Percentiles rank a stretch among this genome's conserved stretches.
Conservation (phyloP, 345 rosid species). For the Brassica rapa region DNA sequence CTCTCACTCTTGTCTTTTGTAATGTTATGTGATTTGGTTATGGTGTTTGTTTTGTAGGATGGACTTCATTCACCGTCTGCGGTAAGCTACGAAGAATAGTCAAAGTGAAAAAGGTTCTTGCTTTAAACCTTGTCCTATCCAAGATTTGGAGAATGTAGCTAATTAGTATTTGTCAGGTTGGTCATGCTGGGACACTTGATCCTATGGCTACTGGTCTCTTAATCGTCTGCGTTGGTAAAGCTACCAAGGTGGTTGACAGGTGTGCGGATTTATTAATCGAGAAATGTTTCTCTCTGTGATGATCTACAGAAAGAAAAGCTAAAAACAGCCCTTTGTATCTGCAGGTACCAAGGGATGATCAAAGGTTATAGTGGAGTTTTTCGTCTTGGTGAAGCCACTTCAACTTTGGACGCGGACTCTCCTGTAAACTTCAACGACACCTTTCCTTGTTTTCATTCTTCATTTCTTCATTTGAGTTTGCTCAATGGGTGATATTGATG, state of each 20-base stretch:
- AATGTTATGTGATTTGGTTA: slow-evolving; percentile 22
- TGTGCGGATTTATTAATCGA: slow-evolving; percentile 34
- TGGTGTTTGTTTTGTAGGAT: slow-evolving; percentile 53
- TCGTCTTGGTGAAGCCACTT: slow-evolving; percentile 97
- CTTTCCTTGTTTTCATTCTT: slow-evolving; percentile 18
- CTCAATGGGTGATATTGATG: slow-evolving; percentile 7
- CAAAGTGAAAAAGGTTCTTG: slow-evolving; percentile 81
- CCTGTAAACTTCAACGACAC: slow-evolving; percentile 53
- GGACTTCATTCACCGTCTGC: slow-evolving; percentile 98
- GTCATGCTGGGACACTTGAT: slow-evolving; percentile 98
- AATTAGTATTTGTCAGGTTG: slow-evolving; percentile 56
- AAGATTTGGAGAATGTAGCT: slow-evolving; percentile 13
- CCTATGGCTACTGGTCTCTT: slow-evolving; percentile 98
- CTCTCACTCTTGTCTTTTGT: neutral
- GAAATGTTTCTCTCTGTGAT: neutral
- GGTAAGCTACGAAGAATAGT: slow-evolving; percentile 91
- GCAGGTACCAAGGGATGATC: slow-evolving; percentile 89
- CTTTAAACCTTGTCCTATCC: neutral
- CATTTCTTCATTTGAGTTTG: slow-evolving; percentile 20
- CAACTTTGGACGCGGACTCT: slow-evolving; percentile 97
- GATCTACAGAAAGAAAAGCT: slow-evolving; percentile 7
- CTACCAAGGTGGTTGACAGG: slow-evolving; percentile 89
- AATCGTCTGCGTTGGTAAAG: slow-evolving; percentile 90
- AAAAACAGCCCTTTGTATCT: neutral
- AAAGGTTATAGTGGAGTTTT: slow-evolving; percentile 93